A percentile compares a stretch with the other conserved stretches of the same genome.
Conservation (phyloP, 441 rosid species). For the Breynia disticha region DNA sequence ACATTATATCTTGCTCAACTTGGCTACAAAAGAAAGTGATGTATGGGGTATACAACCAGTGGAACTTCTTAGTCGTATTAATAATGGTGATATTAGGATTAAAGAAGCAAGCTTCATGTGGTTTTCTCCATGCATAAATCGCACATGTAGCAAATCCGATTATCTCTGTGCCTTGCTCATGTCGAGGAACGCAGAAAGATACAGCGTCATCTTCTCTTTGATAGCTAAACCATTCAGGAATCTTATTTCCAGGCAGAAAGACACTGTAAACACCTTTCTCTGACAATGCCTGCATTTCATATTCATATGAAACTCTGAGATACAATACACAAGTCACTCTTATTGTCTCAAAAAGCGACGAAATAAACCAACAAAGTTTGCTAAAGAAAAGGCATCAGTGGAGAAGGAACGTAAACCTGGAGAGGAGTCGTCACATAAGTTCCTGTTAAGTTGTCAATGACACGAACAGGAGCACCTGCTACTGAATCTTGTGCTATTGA, state of each 20-base stretch:
- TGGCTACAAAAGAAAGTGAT: slow-evolving; percentile 8
- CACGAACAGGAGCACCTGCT: not conserved
- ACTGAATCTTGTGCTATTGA: not conserved
- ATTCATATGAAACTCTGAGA: not conserved
- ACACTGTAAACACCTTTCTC: slow-evolving; percentile 6
- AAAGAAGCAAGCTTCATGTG: slow-evolving; percentile 2
- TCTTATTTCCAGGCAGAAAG: slow-evolving; percentile 5
- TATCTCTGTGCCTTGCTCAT: not conserved
- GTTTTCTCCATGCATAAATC: slow-evolving; percentile 5
- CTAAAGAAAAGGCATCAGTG: too few species aligned
- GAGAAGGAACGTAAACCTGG: slow-evolving; percentile 1
- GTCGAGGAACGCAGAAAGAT: not conserved
- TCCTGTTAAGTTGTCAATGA: slow-evolving; percentile 1
- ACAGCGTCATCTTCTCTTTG: not conserved
- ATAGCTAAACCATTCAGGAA: slow-evolving; percentile 10
- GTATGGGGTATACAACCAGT: slow-evolving; percentile 10
- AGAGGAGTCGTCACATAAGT: not conserved
- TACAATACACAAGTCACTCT: too few species aligned
- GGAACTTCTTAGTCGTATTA: slow-evolving; percentile 10
- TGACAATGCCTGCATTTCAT: slow-evolving; percentile 4
- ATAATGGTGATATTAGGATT: not conserved
- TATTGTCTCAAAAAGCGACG: too few species aligned
- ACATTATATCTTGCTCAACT: slow-evolving; percentile 6
- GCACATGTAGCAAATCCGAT: slow-evolving; percentile 4
- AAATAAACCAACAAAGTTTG: too few species aligned